A percentile compares a stretch with the other conserved stretches of the same genome.
These are phyloP conservation scores for Venturia carpophila DNA, from an alignment of 2,329 filamentous ascomycete genomes.

Conservation along the genomic window DNA sequence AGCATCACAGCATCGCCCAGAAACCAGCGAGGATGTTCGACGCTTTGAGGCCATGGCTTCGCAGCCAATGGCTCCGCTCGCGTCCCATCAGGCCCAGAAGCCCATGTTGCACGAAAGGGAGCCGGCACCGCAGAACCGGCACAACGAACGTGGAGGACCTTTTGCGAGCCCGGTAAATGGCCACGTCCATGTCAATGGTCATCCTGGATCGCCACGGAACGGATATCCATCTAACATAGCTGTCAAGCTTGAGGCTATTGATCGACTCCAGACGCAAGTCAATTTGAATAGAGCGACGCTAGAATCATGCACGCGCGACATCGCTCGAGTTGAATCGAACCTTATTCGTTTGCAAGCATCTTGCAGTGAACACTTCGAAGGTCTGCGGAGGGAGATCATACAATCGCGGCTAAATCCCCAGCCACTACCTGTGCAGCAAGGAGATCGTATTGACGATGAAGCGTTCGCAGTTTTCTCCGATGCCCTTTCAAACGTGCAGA, in stretches of 20 bases:
- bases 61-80: background rate
- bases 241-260: conserved; percentile 34
- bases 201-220: conserved; percentile 2
- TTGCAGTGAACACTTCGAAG: conserved; percentile 24
- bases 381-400: conserved; percentile 21
- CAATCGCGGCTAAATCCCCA: background rate
- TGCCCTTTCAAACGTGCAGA: conserved; percentile 34
- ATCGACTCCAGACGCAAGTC: conserved; percentile 42
- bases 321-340: conserved; percentile 5
- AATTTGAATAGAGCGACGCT: conserved; percentile 37
- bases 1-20: background rate
- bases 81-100: background rate
- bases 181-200: conserved; percentile 7
- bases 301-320: conserved; percentile 28
- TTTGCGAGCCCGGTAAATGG: conserved; percentile 15
- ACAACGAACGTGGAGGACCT: conserved; percentile 8
- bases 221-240: conserved; percentile 20
- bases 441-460: conserved; percentile 23
- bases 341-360: conserved; percentile 25
- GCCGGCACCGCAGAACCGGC: conserved; percentile 7
- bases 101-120: background rate
- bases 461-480: conserved; percentile 40
- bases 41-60: background rate
- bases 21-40: background rate
- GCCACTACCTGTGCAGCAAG: background rate